These are phyloP conservation scores for Prunus davidiana DNA, from an alignment of 306 rosid genomes.

Conservation along the genomic window DNA sequence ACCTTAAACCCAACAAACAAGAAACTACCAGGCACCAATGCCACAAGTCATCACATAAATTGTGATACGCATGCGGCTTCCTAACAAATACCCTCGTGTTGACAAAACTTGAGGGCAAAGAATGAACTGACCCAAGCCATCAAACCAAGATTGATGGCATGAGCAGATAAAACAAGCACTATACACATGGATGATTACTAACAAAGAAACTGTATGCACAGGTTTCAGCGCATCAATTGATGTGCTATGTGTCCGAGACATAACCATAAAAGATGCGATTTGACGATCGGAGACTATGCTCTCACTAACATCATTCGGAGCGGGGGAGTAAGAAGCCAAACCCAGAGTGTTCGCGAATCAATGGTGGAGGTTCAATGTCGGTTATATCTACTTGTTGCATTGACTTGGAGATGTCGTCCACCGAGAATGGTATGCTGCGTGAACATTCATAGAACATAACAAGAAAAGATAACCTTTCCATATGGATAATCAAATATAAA, in stretches of 20 bases:
- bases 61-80: slow-evolving; percentile 41
- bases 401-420: slow-evolving; percentile 95
- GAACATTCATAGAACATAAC: slow-evolving; percentile 21
- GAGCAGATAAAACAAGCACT: slow-evolving; percentile 42
- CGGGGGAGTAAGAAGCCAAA: slow-evolving; percentile 90
- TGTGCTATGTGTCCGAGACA: slow-evolving; percentile 29
- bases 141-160: slow-evolving; percentile 64
- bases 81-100: slow-evolving; percentile 55
- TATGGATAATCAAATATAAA: neutral
- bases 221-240: slow-evolving; percentile 46
- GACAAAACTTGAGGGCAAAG: slow-evolving; percentile 71
- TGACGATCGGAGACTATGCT: slow-evolving; percentile 18
- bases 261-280: slow-evolving; percentile 22
- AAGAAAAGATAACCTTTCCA: neutral
- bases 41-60: slow-evolving; percentile 55
- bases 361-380: slow-evolving; percentile 93
- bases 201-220: slow-evolving; percentile 62
- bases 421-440: slow-evolving; percentile 95
- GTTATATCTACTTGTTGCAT: slow-evolving; percentile 86
- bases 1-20: slow-evolving; percentile 40
- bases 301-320: slow-evolving; percentile 48
- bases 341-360: slow-evolving; percentile 97
- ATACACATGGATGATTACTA: slow-evolving; percentile 48
- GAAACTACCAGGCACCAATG: slow-evolving; percentile 43
- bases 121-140: slow-evolving; percentile 54